Conservation (phyloP, 163 green algal genomes). For the Trebouxiophyceae sp. region DNA sequence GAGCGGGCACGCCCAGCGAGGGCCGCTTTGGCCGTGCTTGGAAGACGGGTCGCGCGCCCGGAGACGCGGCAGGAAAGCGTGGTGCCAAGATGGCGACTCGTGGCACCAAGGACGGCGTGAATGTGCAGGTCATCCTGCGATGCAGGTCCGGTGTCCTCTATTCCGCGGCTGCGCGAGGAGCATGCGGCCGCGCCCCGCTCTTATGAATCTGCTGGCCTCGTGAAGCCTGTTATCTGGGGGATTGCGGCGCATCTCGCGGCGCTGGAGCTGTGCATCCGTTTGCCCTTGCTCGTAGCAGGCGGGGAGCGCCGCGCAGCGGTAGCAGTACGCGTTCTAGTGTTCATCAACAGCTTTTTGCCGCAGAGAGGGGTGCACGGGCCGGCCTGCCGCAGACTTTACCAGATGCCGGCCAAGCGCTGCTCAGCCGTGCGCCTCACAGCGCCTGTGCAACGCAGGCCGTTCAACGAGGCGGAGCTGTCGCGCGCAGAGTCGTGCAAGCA, state of each 20-base stretch:
- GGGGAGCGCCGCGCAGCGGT: no score
- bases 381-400: background rate
- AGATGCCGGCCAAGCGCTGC: no score
- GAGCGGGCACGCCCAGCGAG: no score
- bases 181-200: background rate
- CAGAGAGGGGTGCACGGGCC: background rate
- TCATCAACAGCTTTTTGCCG: background rate
- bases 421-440: no score
- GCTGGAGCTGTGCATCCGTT: no score
- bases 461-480: conserved; percentile 68
- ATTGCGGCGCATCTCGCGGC: no score
- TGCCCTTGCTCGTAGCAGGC: no score
- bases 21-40: no score
- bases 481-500: conserved; percentile 41
- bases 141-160: conserved; percentile 80
- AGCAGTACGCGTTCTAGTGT: background rate
- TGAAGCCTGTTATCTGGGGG: background rate
- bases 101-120: conserved; percentile 41
- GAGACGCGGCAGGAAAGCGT: no score
- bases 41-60: no score
- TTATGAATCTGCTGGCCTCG: background rate
- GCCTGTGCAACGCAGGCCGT: conserved; percentile 43
- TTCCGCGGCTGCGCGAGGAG: background rate
- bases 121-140: conserved; percentile 93
- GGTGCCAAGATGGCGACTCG: no score